phyloP scores from a whole-genome alignment of 257 asterid genomes.

The Cynanchum wilfordii region DNA sequence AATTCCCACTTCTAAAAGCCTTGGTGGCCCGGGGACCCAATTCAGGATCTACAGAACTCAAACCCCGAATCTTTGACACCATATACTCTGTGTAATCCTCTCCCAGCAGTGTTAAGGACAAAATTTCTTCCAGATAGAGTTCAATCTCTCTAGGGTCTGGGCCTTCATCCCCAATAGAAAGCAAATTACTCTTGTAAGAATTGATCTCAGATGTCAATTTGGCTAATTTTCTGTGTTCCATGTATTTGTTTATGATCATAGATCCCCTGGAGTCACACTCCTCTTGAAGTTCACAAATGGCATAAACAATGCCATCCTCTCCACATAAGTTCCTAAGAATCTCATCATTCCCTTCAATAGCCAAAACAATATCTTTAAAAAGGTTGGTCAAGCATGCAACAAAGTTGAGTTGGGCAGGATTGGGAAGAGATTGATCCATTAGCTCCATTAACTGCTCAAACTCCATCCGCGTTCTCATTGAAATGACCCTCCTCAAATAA shows the following conservation, averaged over 20 bases:
- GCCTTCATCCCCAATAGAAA: conserved; percentile 64
- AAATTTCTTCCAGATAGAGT: conserved; percentile 83
- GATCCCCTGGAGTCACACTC: conserved; percentile 92
- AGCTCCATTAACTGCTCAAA: conserved; percentile 67
- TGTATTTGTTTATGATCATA: conserved; percentile 63
- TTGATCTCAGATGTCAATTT: conserved; percentile 77
- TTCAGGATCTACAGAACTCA: conserved; percentile 83
- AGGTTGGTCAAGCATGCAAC: conserved; percentile 73
- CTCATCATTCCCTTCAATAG: conserved; percentile 78
- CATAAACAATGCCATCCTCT: conserved; percentile 91
- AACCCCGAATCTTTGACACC: conserved; percentile 72
- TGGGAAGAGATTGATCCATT: conserved; percentile 24
- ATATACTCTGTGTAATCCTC: conserved; percentile 91
- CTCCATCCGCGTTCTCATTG: conserved; percentile 61
- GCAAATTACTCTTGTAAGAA: conserved; percentile 71
- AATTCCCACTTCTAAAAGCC: conserved; percentile 90
- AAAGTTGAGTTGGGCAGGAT: conserved; percentile 34
- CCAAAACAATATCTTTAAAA: conserved; percentile 84
- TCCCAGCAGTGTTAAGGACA: conserved; percentile 72
- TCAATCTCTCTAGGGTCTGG: conserved; percentile 93
- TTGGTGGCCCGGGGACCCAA: conserved; percentile 80
- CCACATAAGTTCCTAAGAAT: conserved; percentile 75
- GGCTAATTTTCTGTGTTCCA: conserved; percentile 67
- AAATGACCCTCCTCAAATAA: conserved; percentile 66
- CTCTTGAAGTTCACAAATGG: conserved; percentile 88